These are phyloP conservation scores for Endocarpon pusillum DNA, from an alignment of 495 filamentous ascomycete genomes.

Conservation along the genomic window DNA sequence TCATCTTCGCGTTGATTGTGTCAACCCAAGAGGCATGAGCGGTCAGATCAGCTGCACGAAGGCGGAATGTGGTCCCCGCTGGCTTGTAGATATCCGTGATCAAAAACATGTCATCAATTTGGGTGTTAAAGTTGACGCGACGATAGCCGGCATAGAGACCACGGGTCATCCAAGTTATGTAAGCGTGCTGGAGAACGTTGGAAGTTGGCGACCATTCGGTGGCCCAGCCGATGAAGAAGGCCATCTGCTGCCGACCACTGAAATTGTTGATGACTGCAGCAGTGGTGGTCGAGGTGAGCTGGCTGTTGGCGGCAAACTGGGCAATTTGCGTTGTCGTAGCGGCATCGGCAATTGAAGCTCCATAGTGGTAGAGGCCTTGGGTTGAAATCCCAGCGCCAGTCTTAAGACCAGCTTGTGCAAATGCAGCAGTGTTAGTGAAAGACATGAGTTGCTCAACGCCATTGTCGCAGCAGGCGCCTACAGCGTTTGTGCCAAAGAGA, in stretches of 20 bases:
- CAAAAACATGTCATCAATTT: slow-evolving; percentile 49
- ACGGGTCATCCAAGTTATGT: slow-evolving; percentile 43
- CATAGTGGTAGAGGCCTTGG: slow-evolving; percentile 38
- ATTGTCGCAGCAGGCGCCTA: slow-evolving; percentile 29
- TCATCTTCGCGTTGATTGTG: slow-evolving; percentile 33
- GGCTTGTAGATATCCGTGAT: slow-evolving; percentile 35
- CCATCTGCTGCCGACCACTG: slow-evolving; percentile 41
- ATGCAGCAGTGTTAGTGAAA: slow-evolving; percentile 29
- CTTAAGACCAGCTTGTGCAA: slow-evolving; percentile 32
- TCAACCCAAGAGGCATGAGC: slow-evolving; percentile 31
- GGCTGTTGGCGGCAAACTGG: slow-evolving; percentile 25
- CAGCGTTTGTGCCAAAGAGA: slow-evolving; percentile 27
- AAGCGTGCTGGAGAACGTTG: slow-evolving; percentile 43
- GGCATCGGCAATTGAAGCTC: slow-evolving; percentile 34
- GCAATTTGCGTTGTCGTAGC: slow-evolving; percentile 36
- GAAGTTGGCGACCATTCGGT: slow-evolving; percentile 37
- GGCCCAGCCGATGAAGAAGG: slow-evolving; percentile 38
- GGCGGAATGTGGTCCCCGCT: slow-evolving; percentile 27
- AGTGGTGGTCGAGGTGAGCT: slow-evolving; percentile 17
- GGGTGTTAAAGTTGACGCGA: slow-evolving; percentile 38
- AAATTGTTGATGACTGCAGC: slow-evolving; percentile 47
- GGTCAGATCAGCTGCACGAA: slow-evolving; percentile 31
- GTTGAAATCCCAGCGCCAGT: slow-evolving; percentile 34
- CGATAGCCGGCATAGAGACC: slow-evolving; percentile 39
- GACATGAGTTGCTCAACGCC: slow-evolving; percentile 35